A percentile compares a stretch with the other conserved stretches of the same genome.
Evolutionary conservation across 371 early-diverging fungal species (phyloP).

Genomic region (Zychaea mexicana): DNA sequence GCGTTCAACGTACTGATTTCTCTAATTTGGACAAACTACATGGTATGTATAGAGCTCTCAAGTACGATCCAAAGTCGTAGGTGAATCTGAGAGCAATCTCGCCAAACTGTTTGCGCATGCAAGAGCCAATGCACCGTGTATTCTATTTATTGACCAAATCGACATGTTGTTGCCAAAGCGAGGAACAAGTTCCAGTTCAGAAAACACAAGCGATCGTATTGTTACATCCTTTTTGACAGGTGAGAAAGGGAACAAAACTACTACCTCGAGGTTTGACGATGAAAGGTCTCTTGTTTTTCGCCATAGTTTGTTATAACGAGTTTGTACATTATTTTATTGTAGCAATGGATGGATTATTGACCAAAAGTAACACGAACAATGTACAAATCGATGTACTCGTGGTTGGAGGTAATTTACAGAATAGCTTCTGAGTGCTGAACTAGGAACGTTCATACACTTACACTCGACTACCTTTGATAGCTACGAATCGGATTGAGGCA

Average conservation of each 20-base stretch:
- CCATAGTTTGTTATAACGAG: too few species aligned
- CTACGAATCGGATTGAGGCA: slow-evolving; percentile 68
- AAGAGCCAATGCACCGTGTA: slow-evolving; percentile 78
- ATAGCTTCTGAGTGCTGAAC: background rate
- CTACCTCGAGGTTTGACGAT: too few species aligned
- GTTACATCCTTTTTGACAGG: slow-evolving; percentile 81
- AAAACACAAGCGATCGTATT: slow-evolving; percentile 80
- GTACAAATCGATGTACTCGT: slow-evolving; percentile 68
- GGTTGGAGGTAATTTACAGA: slow-evolving; percentile 62
- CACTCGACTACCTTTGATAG: slow-evolving; percentile 26
- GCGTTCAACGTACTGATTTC: too few species aligned
- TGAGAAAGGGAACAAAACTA: slow-evolving; percentile 27
- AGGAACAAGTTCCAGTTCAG: slow-evolving; percentile 69
- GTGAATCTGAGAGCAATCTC: slow-evolving; percentile 81
- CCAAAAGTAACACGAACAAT: slow-evolving; percentile 32
- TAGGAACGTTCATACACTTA: too few species aligned
- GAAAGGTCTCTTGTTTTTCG: too few species aligned
- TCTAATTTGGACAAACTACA: too few species aligned
- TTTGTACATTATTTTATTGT: background rate
- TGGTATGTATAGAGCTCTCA: slow-evolving; percentile 67
- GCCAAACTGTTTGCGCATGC: slow-evolving; percentile 77
- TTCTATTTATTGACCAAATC: slow-evolving; percentile 86
- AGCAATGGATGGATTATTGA: slow-evolving; percentile 85
- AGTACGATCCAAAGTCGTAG: slow-evolving; percentile 80
- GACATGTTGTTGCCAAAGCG: slow-evolving; percentile 73